These are phyloP conservation scores for Narthecium ossifragum DNA, from an alignment of 106 monocot species.

Conservation along the genomic window DNA sequence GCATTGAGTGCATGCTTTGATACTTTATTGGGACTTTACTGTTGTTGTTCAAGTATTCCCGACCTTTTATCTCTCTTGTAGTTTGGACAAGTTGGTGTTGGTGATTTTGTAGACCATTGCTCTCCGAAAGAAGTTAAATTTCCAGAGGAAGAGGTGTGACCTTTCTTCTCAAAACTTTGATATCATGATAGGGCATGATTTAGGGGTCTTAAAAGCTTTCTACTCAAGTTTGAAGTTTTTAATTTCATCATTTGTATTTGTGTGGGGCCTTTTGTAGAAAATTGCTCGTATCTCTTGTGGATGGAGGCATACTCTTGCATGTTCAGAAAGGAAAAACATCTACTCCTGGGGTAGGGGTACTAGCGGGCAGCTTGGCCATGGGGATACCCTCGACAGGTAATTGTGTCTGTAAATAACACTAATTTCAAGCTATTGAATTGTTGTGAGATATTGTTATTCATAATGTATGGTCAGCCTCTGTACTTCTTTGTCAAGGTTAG, in stretches of 20 bases:
- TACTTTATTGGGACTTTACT: neutral
- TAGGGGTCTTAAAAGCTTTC: too few species aligned
- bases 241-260: too few species aligned
- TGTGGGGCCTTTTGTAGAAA: too few species aligned
- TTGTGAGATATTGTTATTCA: too few species aligned
- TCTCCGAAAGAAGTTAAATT: constrained; percentile 60
- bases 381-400: constrained; percentile 60
- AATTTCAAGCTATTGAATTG: neutral
- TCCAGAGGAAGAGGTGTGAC: constrained; percentile 59
- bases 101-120: constrained; percentile 75
- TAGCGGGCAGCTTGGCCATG: constrained; percentile 78
- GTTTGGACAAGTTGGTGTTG: constrained; percentile 94
- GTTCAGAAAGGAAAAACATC: constrained; percentile 73
- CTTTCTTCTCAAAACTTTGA: neutral
- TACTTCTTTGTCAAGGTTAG: too few species aligned
- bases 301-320: constrained; percentile 90
- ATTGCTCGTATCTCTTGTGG: too few species aligned
- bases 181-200: too few species aligned
- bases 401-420: neutral
- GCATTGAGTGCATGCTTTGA: neutral
- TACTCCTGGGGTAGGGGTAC: constrained; percentile 89
- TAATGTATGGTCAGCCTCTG: too few species aligned
- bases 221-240: too few species aligned
- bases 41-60: neutral
- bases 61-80: constrained; percentile 15